Conservation (phyloP, 2,329 filamentous ascomycete species). For the Diaporthe aspalathi region DNA sequence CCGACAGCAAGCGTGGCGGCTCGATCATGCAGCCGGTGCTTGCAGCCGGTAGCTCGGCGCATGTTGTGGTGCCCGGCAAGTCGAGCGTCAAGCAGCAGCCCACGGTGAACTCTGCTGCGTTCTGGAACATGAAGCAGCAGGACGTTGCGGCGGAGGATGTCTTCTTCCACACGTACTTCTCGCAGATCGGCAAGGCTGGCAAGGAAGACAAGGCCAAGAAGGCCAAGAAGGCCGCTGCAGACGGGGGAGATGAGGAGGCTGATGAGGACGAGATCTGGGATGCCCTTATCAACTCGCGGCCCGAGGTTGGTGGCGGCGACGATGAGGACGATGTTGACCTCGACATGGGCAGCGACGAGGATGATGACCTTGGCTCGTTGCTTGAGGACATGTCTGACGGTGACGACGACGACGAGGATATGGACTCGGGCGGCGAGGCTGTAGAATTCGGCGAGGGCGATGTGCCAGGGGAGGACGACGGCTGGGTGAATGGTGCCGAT, state of each 20-base stretch:
- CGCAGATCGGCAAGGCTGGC: conserved; percentile 72
- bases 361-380: conserved; percentile 52
- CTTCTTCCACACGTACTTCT: conserved; percentile 99
- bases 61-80: conserved; percentile 67
- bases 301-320: conserved; percentile 79
- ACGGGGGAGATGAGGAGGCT: conserved; percentile 65
- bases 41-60: conserved; percentile 63
- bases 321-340: conserved; percentile 62
- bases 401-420: conserved; percentile 58
- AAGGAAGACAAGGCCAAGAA: conserved; percentile 59
- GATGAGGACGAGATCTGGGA: conserved; percentile 90
- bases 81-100: conserved; percentile 50
- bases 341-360: conserved; percentile 59
- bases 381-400: conserved; percentile 49
- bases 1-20: conserved; percentile 74
- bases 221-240: conserved; percentile 55
- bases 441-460: conserved; percentile 52
- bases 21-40: conserved; percentile 97
- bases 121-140: conserved; percentile 91
- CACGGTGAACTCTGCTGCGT: conserved; percentile 83
- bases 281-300: conserved; percentile 83
- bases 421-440: conserved; percentile 52
- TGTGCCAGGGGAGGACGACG: conserved; percentile 57
- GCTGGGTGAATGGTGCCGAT: conserved; percentile 67
- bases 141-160: conserved; percentile 92